phyloP scores from a whole-genome alignment of 140 eudicot species.

The Flaveria floridana region DNA sequence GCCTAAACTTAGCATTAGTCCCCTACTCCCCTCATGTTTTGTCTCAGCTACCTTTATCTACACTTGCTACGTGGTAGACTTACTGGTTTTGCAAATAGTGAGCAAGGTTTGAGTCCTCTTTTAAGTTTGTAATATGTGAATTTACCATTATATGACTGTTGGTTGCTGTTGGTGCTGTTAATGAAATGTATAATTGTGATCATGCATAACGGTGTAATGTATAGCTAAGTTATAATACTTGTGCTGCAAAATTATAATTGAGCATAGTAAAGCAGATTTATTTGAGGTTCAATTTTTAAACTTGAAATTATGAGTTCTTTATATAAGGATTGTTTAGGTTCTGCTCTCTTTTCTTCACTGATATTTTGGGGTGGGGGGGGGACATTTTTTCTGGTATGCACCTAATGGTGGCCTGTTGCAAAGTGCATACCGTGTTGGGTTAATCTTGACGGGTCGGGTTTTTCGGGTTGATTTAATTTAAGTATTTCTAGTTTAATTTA shows the following conservation, averaged over 20 bases:
- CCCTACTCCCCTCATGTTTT: background rate
- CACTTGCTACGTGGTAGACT: background rate
- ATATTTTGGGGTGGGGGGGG: background rate
- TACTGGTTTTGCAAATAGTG: background rate
- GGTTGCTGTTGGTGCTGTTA: constrained; percentile 7
- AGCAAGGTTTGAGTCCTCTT: constrained; percentile 1
- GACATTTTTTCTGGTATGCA: background rate
- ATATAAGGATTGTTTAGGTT: background rate
- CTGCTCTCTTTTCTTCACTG: background rate
- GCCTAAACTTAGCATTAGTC: background rate
- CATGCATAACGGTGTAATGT: background rate
- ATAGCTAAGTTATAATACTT: constrained; percentile 1
- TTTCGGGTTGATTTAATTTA: too few species aligned
- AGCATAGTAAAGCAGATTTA: background rate
- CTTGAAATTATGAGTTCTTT: background rate
- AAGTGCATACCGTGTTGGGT: constrained; percentile 1
- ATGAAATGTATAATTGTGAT: background rate
- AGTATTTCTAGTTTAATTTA: too few species aligned
- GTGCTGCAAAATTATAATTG: background rate
- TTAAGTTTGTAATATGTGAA: background rate
- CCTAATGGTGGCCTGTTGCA: background rate
- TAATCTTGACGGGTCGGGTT: too few species aligned
- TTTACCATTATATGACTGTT: background rate
- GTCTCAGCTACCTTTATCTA: constrained; percentile 1
- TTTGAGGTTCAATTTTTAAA: background rate